Evolutionary conservation across 176 grass and related monocot genomes (phyloP), one percentile per base, ranked within the genome.

Genomic region (Rhipidocladum racemiflorum): DNA sequence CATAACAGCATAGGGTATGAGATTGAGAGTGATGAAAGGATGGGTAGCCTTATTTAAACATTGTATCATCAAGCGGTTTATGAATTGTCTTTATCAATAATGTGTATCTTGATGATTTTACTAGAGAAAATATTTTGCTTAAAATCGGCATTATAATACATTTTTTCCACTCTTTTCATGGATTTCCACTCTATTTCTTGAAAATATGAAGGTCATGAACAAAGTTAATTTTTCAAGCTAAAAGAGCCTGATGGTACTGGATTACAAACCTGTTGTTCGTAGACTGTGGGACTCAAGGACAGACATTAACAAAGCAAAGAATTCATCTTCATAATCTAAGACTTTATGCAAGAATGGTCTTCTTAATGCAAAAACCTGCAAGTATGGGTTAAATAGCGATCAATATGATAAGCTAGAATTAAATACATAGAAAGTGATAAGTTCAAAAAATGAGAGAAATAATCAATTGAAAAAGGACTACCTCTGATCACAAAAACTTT

Each of bases 311-410:
- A 98, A 91, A 51, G 96, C 86, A 88, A 98, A 95, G 76, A 93
- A 98, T 62, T 98, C 96, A 0, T 98, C 96, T 84, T 95, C 92
- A 42, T 95, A 95, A 89, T 98, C 96, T 75, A 98, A 82, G 75
- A 98, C 81, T 83, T 91, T 98, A 78, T 98, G 96, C 61, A 98
- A 83, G 44, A 93, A 90, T 66, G 96, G 89, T 28, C 90, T 91
- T 78, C 96, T 93, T 86, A 98, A 78, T 29, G 95, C 95, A 88
- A 98, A 91, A 50, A 98, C 88, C 95, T 98, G 86, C 54, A 69
- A 68, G 42, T 25, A 15, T 55, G 51, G 67, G 1, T 21, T 77
- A 49, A 49, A n/a, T 77, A 74, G 51, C 27, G 40, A 44, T 72
- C 9, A 13, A 61, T 42, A 67, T 68, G 55, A 80, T 30, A 36